phyloP scores from a whole-genome alignment of 495 filamentous ascomycete species.

The Neurospora intermedia region DNA sequence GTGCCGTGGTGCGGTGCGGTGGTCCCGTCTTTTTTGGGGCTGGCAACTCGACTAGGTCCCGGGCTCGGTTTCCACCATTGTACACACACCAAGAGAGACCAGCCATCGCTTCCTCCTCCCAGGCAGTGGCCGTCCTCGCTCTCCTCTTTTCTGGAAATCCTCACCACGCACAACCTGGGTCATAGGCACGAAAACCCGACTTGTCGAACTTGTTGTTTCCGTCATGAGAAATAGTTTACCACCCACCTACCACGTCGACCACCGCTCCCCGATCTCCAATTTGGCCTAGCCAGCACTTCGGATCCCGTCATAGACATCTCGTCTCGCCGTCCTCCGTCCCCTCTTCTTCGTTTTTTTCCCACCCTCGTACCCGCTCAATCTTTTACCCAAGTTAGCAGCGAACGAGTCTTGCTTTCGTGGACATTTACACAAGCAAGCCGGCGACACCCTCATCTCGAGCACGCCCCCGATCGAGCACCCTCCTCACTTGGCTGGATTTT shows the following conservation, averaged over 20 bases:
- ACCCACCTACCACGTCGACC: constrained; percentile 8
- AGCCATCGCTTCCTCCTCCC: constrained; percentile 2
- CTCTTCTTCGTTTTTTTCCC: background rate
- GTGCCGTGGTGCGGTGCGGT: background rate
- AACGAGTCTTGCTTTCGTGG: background rate
- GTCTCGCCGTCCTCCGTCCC: background rate
- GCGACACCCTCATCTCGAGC: background rate
- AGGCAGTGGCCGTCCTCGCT: background rate
- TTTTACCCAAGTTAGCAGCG: background rate
- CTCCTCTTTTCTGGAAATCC: constrained; percentile 9
- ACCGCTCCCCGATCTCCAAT: constrained; percentile 7
- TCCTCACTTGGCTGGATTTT: background rate
- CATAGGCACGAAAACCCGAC: background rate
- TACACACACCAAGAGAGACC: background rate
- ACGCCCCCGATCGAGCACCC: background rate
- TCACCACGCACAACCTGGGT: constrained; percentile 8
- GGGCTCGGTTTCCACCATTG: background rate
- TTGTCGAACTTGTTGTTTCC: background rate
- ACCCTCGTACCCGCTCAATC: background rate
- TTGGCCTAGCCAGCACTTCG: constrained; percentile 10
- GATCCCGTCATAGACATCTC: background rate
- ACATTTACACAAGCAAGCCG: background rate
- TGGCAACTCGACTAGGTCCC: background rate
- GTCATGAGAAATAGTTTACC: constrained; percentile 16
- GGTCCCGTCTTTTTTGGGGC: background rate